Base-by-base conservation (phyloP, 306 rosid genomes). In the Parietaria judaica region DNA sequence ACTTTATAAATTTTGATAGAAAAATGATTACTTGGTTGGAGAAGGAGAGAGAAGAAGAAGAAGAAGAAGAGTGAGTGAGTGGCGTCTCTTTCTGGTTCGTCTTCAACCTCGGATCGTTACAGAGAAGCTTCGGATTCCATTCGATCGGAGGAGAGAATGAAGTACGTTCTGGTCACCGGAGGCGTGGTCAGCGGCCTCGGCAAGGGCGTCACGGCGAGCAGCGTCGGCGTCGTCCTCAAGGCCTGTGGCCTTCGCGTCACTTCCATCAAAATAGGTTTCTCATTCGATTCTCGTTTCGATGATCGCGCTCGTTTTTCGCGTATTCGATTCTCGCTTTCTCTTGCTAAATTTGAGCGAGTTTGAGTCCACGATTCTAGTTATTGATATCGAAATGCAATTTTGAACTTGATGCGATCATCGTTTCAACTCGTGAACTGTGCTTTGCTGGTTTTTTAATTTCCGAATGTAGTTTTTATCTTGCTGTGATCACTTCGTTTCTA, bases 171-270 rank as follows among this genome's bases (percentile, higher is more conserved):
- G 70, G 83, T 88, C 58, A 79, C 86, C 44, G 99, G 99, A 0
- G 99, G 99, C 10, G 99, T 94, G 3, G 99, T 94, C 2, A 88
- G 99, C 63, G 99, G 99, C 55, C 90, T 94, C n/a, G 99, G 99
- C 66, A 94, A 94, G 68, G 99, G 99, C 76, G 99, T 94, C 59
- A 88, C 97, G 5, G 99, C 99, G 66, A 88, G 99, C 84, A 94
- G 99, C 69, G 64, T 94, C 12, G 99, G 99, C 69, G 95, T 94
- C 65, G 95, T 94, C 11, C 99, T 92, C 78, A 86, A 84, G 63
- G 85, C 95, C 62, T 92, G 99, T 34, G 99, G 97, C 67, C 90
- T 86, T n/a, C 88, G 99, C 59, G 90, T 92, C 60, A 92, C 99
- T 69, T 94, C 97, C 70, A 84, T 94, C 74, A 94, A 94, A 84